Percentiles rank a stretch among this genome's conserved stretches.
Evolutionary conservation across 192 early-diverging fungal species (phyloP).

Genomic region (Podila epigama): DNA sequence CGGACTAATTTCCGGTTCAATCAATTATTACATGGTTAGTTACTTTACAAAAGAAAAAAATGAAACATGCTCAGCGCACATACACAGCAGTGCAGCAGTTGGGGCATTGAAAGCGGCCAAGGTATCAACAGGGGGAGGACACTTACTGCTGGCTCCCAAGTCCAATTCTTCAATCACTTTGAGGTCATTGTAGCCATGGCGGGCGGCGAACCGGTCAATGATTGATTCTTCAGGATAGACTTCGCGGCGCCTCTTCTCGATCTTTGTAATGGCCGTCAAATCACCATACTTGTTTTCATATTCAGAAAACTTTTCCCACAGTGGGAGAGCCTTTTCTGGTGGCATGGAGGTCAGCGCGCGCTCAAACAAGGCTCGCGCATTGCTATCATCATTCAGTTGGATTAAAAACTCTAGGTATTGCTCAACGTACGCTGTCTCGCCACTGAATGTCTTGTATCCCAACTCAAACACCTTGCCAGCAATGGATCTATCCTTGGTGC

Average conservation of each 20-base stretch:
- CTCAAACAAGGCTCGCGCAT: conserved; percentile 91
- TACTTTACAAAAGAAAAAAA: too few relatives aligned
- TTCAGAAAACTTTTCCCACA: conserved; percentile 86
- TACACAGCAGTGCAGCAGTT: too few relatives aligned
- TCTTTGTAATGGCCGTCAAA: conserved; percentile 70
- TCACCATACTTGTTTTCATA: conserved; percentile 93
- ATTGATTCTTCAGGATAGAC: conserved; percentile 74
- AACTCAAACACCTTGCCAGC: conserved; percentile 92
- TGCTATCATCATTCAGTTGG: conserved; percentile 90
- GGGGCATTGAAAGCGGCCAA: too few relatives aligned
- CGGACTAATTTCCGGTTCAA: too few relatives aligned
- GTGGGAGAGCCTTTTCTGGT: conserved; percentile 69
- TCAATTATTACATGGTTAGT: too few relatives aligned
- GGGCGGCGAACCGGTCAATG: conserved; percentile 66
- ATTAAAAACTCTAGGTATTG: conserved; percentile 91
- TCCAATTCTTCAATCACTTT: conserved; percentile 75
- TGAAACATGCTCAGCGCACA: neutral
- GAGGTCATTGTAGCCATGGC: conserved; percentile 83
- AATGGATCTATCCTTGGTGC: conserved; percentile 81
- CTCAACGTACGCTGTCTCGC: conserved; percentile 75
- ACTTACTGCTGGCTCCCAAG: conserved; percentile 71
- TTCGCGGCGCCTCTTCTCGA: conserved; percentile 81
- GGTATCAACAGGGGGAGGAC: too few relatives aligned
- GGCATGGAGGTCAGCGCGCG: conserved; percentile 77
- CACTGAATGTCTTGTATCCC: conserved; percentile 82